These are phyloP conservation scores for Ascochyta pisi DNA, from an alignment of 2,329 filamentous ascomycete genomes.

Conservation along the genomic window DNA sequence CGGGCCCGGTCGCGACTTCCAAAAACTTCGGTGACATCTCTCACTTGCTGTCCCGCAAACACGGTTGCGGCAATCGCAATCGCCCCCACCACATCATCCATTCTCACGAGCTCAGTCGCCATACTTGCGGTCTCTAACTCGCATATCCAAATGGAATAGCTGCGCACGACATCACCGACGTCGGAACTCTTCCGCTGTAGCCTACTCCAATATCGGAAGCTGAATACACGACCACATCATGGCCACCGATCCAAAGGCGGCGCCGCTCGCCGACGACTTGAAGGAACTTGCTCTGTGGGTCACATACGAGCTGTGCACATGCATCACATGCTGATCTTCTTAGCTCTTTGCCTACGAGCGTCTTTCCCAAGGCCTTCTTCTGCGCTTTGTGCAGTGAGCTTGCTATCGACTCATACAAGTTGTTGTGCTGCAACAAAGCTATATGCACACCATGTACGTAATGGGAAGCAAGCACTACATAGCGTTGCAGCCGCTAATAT, in stretches of 20 bases:
- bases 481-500: background rate
- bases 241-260: constrained; percentile 42
- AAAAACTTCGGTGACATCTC: constrained; percentile 14
- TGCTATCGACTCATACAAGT: constrained; percentile 86
- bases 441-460: constrained; percentile 87
- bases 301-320: no score
- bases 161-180: constrained; percentile 15
- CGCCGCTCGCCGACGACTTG: constrained; percentile 44
- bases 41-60: constrained; percentile 14
- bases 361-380: constrained; percentile 94
- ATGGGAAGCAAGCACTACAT: background rate
- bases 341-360: constrained; percentile 79
- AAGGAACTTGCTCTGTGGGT: constrained; percentile 43
- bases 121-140: constrained; percentile 4
- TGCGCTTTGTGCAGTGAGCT: constrained; percentile 93
- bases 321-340: constrained; percentile 19
- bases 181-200: constrained; percentile 28
- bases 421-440: constrained; percentile 93
- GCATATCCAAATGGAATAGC: constrained; percentile 33
- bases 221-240: constrained; percentile 31
- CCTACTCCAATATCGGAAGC: constrained; percentile 28
- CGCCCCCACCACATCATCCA: constrained; percentile 20
- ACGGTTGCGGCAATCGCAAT: constrained; percentile 10
- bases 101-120: constrained; percentile 13
- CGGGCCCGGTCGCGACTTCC: constrained; percentile 14